Evolutionary conservation across 1,284 basidiomycete species (phyloP), one percentile per base, ranked within the genome.

Genomic region (Salmacisia buchloeana): DNA sequence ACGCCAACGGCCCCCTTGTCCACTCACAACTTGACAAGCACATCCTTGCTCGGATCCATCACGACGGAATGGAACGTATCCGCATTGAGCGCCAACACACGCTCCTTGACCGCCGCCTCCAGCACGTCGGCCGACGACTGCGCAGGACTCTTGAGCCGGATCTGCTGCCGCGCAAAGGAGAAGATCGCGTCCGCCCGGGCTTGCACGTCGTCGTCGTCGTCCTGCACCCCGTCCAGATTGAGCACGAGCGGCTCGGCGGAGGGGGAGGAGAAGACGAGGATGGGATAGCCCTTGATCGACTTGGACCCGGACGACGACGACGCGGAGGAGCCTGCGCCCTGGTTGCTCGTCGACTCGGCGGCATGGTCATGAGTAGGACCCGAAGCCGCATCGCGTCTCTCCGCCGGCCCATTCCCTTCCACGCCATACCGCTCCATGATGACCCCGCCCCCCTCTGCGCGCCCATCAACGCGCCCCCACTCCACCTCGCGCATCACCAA

Each of bases 11-110:
- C 10, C 36, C 36, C 10, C 36, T 38, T 38, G 18, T 4, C 2
- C 3, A 54, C 49, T 54, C 49, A 54, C 49, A 54, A 54, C 49
- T 54, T 54, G 27, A 54, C 49, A 34, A 54, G 34, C 15, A 54
- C 49, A 33, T 54, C 49, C 15, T 54, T 54, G 15, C 29, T 31
- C 49, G 31, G 12, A 33, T 54, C 49, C 15, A 29, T 18, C 0
- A 54, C 49, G 29, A 54, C 49, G 4, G 13, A 27, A 33, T 54
- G 49, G 29, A 54, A 54, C 4, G 49, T 54, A 33, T 54, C 49
- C 27, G 49, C 49, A 54, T 54, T 54, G 29, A 54, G 29, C 27
- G 49, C 49, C 49, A 54, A 15, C 13, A 54, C 49, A 6, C 21
- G 15, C 27, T 54, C 27, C 49, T 54, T 54, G 2, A 33, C 31